Evolutionary conservation across 306 rosid genomes (phyloP), one percentile per base, ranked within the genome.

Genomic region (Ceratonia siliqua): DNA sequence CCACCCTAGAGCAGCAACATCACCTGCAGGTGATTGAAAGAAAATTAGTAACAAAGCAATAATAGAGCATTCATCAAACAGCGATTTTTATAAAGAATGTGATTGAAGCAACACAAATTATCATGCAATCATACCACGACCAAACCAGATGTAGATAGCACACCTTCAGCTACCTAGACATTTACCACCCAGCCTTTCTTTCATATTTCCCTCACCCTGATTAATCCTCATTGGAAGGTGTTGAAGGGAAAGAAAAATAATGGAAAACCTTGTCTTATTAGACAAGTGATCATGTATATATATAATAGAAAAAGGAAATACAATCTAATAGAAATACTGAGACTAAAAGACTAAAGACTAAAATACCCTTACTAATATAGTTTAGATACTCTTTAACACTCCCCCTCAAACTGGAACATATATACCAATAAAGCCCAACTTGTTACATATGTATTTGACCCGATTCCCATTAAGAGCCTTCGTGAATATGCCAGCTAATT

Each of bases 1-100:
- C 98, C 98, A 93, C 80, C 93, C 95, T 56, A 93, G 79, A 77
- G 91, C 89, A 74, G 91, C 86, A 70, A 87, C 89, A 84, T 89
- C 92, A 73, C 98, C 98, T 93, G 90, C 77, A 81, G 10, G 43
- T 53, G 32, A 73, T 80, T 21, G 42, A 77, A 65, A 63, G 30
- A 17, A 54, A 74, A 45, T 58, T 20, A 65, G 53, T 20, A 70
- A 58, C n/a, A 41, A 59, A 65, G n/a, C n/a, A 78, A 36, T 53
- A 59, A 33, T 46, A 65, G 54, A 11, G 64, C n/a, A n/a, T n/a
- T 72, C 66, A 42, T 36, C 36, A 52, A 45, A 48, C 33, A 25
- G 28, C 14, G 25, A 45, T 35, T 17, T 54, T 61, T 20, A 1
- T 0, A 53, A 65, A 17, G 18, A 41, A 30, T 41, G 18, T 0